These are phyloP conservation scores for Ceratobasidium sp. DNA, from an alignment of 1,284 basidiomycete genomes.

Conservation along the genomic window DNA sequence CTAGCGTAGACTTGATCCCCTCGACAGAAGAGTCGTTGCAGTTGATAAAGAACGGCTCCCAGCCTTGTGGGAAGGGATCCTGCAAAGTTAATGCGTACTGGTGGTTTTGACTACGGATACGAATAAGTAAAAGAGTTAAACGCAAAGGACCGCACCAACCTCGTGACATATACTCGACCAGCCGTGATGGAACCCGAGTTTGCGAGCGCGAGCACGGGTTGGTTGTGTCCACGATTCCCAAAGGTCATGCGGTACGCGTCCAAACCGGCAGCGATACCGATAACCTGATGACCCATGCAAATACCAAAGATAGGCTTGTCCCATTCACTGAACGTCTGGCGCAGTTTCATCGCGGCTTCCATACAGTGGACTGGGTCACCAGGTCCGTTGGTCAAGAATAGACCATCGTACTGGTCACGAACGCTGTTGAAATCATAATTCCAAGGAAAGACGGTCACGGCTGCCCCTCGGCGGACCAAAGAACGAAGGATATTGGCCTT, in stretches of 20 bases:
- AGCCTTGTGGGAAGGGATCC: slow-evolving; percentile 93
- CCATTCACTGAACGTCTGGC: slow-evolving; percentile 88
- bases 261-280: slow-evolving; percentile 95
- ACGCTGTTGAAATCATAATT: slow-evolving; percentile 94
- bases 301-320: slow-evolving; percentile 95
- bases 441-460: slow-evolving; percentile 97
- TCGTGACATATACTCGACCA: slow-evolving; percentile 96
- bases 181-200: slow-evolving; percentile 91
- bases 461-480: slow-evolving; percentile 88
- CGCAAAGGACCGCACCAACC: slow-evolving; percentile 61
- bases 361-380: slow-evolving; percentile 93
- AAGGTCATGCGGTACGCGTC: slow-evolving; percentile 98
- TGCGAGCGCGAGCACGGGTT: slow-evolving; percentile 94
- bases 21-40: slow-evolving; percentile 98
- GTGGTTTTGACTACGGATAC: slow-evolving; percentile 80
- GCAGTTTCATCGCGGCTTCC: slow-evolving; percentile 84
- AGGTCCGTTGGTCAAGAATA: slow-evolving; percentile 97
- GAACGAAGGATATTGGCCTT: slow-evolving; percentile 98
- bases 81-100: slow-evolving; percentile 94
- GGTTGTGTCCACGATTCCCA: slow-evolving; percentile 99
- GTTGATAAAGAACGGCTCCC: slow-evolving; percentile 98
- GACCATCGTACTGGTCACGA: slow-evolving; percentile 90
- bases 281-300: slow-evolving; percentile 98
- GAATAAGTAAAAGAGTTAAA: slow-evolving; percentile 24
- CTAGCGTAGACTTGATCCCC: slow-evolving; percentile 91